Evolutionary conservation across 441 rosid genomes (phyloP).

Genomic region (Erysimum cheiri): DNA sequence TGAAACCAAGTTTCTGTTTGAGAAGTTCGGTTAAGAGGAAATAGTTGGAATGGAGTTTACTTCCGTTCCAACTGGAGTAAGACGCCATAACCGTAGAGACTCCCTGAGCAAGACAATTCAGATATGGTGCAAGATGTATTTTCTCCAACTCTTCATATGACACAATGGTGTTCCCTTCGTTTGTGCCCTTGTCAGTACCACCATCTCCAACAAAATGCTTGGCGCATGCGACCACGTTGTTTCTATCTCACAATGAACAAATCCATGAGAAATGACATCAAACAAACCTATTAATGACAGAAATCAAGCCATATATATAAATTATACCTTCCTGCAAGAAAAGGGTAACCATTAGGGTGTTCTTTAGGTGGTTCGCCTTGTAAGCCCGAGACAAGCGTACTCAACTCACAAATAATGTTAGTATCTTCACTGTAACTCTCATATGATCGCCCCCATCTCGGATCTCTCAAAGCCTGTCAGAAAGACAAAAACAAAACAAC

Average conservation of each 20-base stretch:
- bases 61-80: constrained; percentile 79
- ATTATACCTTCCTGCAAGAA: constrained; percentile 65
- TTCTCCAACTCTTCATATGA: constrained; percentile 69
- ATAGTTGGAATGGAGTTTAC: constrained; percentile 58
- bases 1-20: constrained; percentile 73
- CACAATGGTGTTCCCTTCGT: constrained; percentile 66
- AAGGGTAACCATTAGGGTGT: constrained; percentile 79
- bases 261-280: not conserved
- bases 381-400: constrained; percentile 43
- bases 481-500: not conserved
- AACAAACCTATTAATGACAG: not conserved
- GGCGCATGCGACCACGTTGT: constrained; percentile 76
- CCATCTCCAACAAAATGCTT: constrained; percentile 95
- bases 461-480: constrained; percentile 31
- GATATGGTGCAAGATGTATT: constrained; percentile 69
- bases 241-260: constrained; percentile 52
- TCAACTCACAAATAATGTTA: constrained; percentile 18
- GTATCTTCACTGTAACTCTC: constrained; percentile 39
- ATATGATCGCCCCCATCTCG: constrained; percentile 38
- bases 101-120: constrained; percentile 72
- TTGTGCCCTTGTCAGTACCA: constrained; percentile 66
- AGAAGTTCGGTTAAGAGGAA: constrained; percentile 73
- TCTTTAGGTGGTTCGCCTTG: constrained; percentile 78
- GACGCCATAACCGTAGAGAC: constrained; percentile 84
- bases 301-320: not conserved